Percentiles rank a stretch among this genome's conserved stretches.
phyloP scores from a whole-genome alignment of 352 stramenopile genomes.

The Phytophthora multivora region DNA sequence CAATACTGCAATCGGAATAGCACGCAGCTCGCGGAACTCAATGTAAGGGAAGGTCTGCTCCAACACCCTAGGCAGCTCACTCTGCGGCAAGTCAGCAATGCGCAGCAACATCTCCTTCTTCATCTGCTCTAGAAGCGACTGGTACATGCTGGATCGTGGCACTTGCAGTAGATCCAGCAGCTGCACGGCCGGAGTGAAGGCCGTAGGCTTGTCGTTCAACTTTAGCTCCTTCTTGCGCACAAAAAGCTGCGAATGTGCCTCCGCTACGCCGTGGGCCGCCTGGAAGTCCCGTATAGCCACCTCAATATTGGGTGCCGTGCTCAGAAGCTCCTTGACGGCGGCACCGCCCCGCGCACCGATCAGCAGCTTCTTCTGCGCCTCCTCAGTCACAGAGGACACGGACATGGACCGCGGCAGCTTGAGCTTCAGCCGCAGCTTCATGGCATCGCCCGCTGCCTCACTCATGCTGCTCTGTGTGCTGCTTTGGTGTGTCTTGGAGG shows the following conservation, averaged over 20 bases:
- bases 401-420: conserved; percentile 54
- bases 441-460: conserved; percentile 32
- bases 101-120: conserved; percentile 76
- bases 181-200: conserved; percentile 63
- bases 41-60: conserved; percentile 89
- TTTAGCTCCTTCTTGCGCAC: conserved; percentile 33
- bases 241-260: conserved; percentile 47
- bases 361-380: conserved; percentile 49
- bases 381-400: conserved; percentile 26
- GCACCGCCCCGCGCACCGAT: conserved; percentile 74
- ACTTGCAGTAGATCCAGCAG: conserved; percentile 83
- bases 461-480: conserved; percentile 40
- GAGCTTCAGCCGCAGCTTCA: conserved; percentile 59
- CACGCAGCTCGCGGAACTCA: conserved; percentile 85
- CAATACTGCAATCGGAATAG: conserved; percentile 85
- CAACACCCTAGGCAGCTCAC: conserved; percentile 70
- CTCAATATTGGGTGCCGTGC: conserved; percentile 83
- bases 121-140: conserved; percentile 71
- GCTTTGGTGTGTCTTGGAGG: conserved; percentile 1
- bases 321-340: conserved; percentile 84
- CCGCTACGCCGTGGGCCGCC: conserved; percentile 57
- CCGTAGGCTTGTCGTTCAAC: conserved; percentile 25
- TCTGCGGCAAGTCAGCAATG: conserved; percentile 70
- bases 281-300: conserved; percentile 86
- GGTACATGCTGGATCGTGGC: conserved; percentile 63